These are phyloP conservation scores for Suhomyces coccinellae DNA, from an alignment of 1,139 yeast species.

Conservation along the genomic window DNA sequence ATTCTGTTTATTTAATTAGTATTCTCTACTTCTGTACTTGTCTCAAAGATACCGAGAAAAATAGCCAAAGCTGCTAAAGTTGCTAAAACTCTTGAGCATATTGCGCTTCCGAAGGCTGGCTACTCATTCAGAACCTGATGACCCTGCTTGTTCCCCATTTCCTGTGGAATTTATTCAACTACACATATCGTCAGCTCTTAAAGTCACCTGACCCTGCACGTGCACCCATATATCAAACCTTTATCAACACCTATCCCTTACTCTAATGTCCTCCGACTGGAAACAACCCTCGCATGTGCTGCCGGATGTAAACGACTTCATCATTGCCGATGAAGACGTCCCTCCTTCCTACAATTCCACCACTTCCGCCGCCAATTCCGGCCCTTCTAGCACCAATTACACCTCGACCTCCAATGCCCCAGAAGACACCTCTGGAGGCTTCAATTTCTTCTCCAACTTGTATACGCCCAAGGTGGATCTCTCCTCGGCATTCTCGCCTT, in stretches of 20 bases:
- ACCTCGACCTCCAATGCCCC: not conserved
- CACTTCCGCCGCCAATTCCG: not conserved
- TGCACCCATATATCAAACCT: not conserved
- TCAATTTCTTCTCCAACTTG: slow-evolving; percentile 11
- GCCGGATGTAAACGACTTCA: slow-evolving; percentile 21
- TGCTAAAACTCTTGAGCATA: too few species aligned
- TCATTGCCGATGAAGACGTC: slow-evolving; percentile 24
- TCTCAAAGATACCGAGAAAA: too few species aligned
- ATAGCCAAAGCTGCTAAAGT: too few species aligned
- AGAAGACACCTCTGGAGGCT: not conserved
- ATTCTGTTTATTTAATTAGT: too few species aligned
- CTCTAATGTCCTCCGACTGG: slow-evolving; percentile 1
- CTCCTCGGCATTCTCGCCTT: slow-evolving; percentile 42
- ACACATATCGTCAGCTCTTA: too few species aligned
- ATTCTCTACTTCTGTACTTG: too few species aligned
- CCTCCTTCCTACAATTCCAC: slow-evolving; percentile 7
- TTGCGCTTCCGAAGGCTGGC: too few species aligned
- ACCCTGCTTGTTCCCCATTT: too few species aligned
- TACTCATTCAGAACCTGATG: too few species aligned
- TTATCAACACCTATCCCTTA: not conserved
- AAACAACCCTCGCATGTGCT: slow-evolving; percentile 13
- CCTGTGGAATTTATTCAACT: too few species aligned
- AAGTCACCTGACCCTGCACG: not conserved
- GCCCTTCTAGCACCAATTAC: not conserved
- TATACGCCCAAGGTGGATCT: slow-evolving; percentile 44